phyloP scores from a whole-genome alignment of 495 filamentous ascomycete species.

The Lindgomyces ingoldianus region DNA sequence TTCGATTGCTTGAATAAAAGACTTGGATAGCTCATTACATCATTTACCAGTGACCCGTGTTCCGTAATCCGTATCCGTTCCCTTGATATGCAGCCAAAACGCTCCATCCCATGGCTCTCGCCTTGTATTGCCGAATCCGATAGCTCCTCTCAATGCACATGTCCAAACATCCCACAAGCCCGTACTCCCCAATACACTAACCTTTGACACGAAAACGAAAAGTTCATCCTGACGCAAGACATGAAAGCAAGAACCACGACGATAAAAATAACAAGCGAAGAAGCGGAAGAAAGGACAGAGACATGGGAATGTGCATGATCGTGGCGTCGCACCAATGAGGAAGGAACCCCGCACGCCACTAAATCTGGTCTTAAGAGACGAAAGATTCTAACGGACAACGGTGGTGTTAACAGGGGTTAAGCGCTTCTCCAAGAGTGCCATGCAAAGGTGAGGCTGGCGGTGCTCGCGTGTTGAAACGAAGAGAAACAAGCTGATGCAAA shows the following conservation, averaged over 20 bases:
- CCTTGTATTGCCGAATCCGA: neutral
- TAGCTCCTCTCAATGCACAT: neutral
- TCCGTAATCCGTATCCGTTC: neutral
- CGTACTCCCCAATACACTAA: neutral
- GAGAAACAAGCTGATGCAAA: neutral
- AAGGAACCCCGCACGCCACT: constrained; percentile 25
- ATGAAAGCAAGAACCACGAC: neutral
- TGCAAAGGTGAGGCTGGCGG: neutral
- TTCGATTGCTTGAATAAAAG: no score
- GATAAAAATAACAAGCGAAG: neutral
- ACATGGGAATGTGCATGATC: neutral
- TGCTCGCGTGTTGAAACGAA: constrained; percentile 4
- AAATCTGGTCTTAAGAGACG: neutral
- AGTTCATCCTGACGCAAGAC: neutral
- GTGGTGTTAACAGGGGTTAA: neutral
- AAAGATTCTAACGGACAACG: neutral
- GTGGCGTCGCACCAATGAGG: constrained; percentile 23
- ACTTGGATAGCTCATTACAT: neutral
- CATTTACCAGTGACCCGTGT: neutral
- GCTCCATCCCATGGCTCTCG: neutral
- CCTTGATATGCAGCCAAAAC: constrained; percentile 3
- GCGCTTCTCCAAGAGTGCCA: neutral
- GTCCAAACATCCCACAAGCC: neutral
- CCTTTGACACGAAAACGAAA: neutral
- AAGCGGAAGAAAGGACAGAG: neutral